phyloP scores from a whole-genome alignment of 352 stramenopile genomes.

The Globisporangium okanoganense region DNA sequence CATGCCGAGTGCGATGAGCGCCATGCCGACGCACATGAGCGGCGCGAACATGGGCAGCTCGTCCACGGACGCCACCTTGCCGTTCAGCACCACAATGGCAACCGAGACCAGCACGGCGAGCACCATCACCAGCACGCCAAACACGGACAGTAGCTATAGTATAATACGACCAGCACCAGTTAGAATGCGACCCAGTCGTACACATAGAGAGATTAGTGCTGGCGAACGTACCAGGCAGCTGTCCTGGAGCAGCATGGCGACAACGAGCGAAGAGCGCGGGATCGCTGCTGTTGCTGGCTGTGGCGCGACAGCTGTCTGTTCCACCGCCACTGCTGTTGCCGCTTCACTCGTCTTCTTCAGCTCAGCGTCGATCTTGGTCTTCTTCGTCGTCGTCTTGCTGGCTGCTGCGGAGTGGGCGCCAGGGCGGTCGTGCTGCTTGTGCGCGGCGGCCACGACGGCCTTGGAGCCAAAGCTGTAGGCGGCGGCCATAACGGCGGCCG shows the following conservation, averaged over 20 bases:
- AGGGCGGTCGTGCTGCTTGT: constrained; percentile 9
- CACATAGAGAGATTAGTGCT: background rate
- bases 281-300: constrained; percentile 12
- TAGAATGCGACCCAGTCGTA: too few relatives aligned
- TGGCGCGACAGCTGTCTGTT: background rate
- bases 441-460: constrained; percentile 11
- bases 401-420: background rate
- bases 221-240: constrained; percentile 30
- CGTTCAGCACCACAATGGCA: constrained; percentile 37
- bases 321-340: constrained; percentile 6
- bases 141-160: constrained; percentile 30
- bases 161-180: background rate
- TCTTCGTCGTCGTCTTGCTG: constrained; percentile 13
- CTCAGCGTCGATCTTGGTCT: background rate
- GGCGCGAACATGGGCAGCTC: constrained; percentile 66
- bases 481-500: constrained; percentile 24
- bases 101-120: constrained; percentile 53
- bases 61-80: constrained; percentile 38
- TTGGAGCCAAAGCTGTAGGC: constrained; percentile 22
- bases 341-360: background rate
- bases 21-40: constrained; percentile 56
- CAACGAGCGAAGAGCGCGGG: constrained; percentile 26
- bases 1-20: constrained; percentile 45
- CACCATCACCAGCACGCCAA: constrained; percentile 53
- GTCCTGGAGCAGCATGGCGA: constrained; percentile 47